A percentile compares a stretch with the other conserved stretches of the same genome.
Evolutionary conservation across 169 alveolate genomes (phyloP).

Genomic region (Plasmodium blacklocki): DNA sequence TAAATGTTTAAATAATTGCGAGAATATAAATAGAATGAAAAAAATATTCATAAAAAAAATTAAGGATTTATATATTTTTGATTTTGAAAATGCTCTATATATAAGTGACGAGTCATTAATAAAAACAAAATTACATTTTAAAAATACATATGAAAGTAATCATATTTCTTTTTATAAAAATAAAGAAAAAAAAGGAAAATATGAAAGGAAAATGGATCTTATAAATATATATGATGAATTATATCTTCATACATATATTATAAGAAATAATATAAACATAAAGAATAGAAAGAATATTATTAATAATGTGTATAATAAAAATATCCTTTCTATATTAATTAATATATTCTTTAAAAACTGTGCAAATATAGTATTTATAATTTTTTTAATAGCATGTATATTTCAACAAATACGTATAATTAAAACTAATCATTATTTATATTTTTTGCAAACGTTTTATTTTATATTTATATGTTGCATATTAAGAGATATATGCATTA

Average conservation of each 20-base stretch:
- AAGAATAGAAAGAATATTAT: not conserved
- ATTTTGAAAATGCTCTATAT: constrained; percentile 32
- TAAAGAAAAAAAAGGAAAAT: constrained; percentile 7
- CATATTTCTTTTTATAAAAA: constrained; percentile 2
- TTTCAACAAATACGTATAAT: constrained; percentile 17
- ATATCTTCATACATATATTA: constrained; percentile 6
- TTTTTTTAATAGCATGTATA: constrained; percentile 13
- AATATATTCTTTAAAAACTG: constrained; percentile 4
- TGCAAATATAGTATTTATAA: constrained; percentile 8
- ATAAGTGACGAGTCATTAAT: constrained; percentile 48
- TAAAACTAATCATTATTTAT: constrained; percentile 16
- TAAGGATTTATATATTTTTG: constrained; percentile 29
- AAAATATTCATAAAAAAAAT: constrained; percentile 11
- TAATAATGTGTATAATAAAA: constrained; percentile 5
- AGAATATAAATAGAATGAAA: constrained; percentile 26
- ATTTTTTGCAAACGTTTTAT: constrained; percentile 12
- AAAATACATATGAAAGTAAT: not conserved
- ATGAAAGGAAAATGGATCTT: constrained; percentile 1
- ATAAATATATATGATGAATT: constrained; percentile 19
- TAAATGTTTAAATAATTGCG: constrained; percentile 7
- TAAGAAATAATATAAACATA: not conserved
- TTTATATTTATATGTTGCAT: constrained; percentile 9
- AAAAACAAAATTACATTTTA: constrained; percentile 16
- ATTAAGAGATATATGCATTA: constrained; percentile 12
- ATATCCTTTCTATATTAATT: constrained; percentile 6